Percentiles rank a stretch among this genome's conserved stretches.
phyloP scores from a whole-genome alignment of 129 eudicot species.

The Ambrosia artemisiifolia region DNA sequence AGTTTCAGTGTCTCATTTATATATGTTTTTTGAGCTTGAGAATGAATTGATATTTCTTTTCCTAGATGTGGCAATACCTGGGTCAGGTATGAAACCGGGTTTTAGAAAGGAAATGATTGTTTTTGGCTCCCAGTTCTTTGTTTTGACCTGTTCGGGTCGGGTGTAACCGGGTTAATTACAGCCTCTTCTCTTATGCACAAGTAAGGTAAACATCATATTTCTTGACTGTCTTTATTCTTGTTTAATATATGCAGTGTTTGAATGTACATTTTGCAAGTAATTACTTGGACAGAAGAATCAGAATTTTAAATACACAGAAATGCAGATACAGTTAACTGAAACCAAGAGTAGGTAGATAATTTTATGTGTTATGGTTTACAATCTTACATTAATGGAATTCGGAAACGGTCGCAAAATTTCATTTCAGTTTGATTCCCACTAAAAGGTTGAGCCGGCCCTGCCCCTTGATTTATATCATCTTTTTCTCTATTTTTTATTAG shows the following conservation, averaged over 20 bases:
- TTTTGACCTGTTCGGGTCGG: too few relatives aligned
- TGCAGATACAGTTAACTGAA: background rate
- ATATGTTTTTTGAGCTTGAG: background rate
- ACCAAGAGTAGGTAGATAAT: background rate
- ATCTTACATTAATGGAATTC: too few relatives aligned
- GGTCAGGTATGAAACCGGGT: too few relatives aligned
- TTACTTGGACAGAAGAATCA: background rate
- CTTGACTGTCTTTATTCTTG: constrained; percentile 18
- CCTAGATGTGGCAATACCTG: constrained; percentile 43
- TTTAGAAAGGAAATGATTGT: too few relatives aligned
- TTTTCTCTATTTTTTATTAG: too few relatives aligned
- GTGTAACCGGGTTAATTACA: background rate
- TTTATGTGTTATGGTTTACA: background rate
- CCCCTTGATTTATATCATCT: too few relatives aligned
- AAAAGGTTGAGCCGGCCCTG: too few relatives aligned
- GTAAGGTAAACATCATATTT: constrained; percentile 61
- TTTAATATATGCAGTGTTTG: background rate
- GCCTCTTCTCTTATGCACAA: constrained; percentile 75
- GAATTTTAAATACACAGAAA: background rate
- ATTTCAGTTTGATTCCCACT: too few relatives aligned
- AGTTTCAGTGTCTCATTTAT: background rate
- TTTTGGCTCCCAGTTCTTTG: too few relatives aligned
- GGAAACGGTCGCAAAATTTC: too few relatives aligned
- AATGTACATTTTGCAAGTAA: background rate
- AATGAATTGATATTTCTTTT: constrained; percentile 12